Evolutionary conservation across 768 basidiomycete species (phyloP), one percentile per base, ranked within the genome.

Genomic region (Leccinum disarticulatum): DNA sequence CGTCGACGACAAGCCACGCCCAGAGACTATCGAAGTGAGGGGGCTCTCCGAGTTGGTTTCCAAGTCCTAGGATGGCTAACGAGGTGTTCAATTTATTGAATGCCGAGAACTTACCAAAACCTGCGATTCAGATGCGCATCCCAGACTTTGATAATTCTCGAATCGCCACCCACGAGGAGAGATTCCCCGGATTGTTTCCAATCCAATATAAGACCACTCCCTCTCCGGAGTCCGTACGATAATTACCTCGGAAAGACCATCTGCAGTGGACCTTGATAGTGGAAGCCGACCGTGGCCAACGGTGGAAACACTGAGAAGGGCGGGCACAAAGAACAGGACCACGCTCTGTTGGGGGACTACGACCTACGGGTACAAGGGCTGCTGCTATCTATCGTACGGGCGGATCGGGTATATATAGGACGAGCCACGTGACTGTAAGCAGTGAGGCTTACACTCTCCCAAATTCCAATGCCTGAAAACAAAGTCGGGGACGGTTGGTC

Each of bases 111-210:
- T 63, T 66, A 94, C 92, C 77, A 88, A 71, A 48, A 87, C 77
- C 58, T 86, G 84, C 25, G 81, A 85, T 72, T 98, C 97, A 2
- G 90, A 64, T 92, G 88, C 9, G 95, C 96, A 71, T 99, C 95
- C 97, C 97, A 99, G 4, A 95, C 81, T 59, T 93, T 83, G 61
- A 99, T 89, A 41, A 88, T 86, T 58, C 87, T 85, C 38, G 93
- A 89, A 74, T 98, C 96, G 2, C 96, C 97, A 10, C 92, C 92
- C 28, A 93, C 86, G n/a, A 98, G 78, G 35, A 98, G 76, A 28
- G 85, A 86, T 0, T 95, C 97, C 27, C 87, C 82, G 2, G 83
- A 80, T 74, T 98, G 96, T 68, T 91, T 93, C 97, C 97, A 99
- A 60, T 96, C 93, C 60, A 90, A 84, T 28, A 98, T 81, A 53